Evolutionary conservation across 169 alveolate genomes (phyloP), one percentile per base, ranked within the genome.

Genomic region (Theileria luwenshuni): DNA sequence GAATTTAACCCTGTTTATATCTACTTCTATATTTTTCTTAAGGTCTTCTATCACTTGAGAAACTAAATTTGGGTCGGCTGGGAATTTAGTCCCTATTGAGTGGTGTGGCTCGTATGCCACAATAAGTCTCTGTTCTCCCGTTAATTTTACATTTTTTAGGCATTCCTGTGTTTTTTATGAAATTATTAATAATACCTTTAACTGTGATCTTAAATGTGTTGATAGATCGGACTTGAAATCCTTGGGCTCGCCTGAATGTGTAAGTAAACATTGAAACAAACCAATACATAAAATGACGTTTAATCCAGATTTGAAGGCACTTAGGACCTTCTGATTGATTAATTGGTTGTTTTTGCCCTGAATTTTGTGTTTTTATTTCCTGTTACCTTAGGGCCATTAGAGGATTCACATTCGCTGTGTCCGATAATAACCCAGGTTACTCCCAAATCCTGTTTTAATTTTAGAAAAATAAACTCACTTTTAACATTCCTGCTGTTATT

Each of bases 401-500:
- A 58, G 32, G 51, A 33, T 10, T 67, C 85, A 38, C 76, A 69
- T 38, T 77, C 86, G 3, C 80, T 58, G 56, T 77, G 86, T 5
- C 86, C 86, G 1, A 77, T 21, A 15, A 77, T 69, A 13, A 76
- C 52, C 86, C 86, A 77, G 12, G 23, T 35, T 6, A 77, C 81
- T 5, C 75, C 86, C 23, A 77, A 15, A 51, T 77, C 86, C 86
- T 77, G 65, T 48, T 8, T 62, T 61, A 33, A 41, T 51, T 32
- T 6, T 0, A 42, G 17, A 42, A 8, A 1, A 27, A 21, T 10
- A 43, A n/a, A 21, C 76, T 68, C n/a, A 83, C 86, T 33, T 76
- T 73, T 30, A 86, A 49, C 65, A 86, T 70, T 25, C 69, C 84
- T 12, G 93, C 93, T 19, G 93, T 86, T 63, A 86, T 84, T 59